These are phyloP conservation scores for Sugiyamaella chiloensis DNA, from an alignment of 805 yeast genomes.

Conservation along the genomic window DNA sequence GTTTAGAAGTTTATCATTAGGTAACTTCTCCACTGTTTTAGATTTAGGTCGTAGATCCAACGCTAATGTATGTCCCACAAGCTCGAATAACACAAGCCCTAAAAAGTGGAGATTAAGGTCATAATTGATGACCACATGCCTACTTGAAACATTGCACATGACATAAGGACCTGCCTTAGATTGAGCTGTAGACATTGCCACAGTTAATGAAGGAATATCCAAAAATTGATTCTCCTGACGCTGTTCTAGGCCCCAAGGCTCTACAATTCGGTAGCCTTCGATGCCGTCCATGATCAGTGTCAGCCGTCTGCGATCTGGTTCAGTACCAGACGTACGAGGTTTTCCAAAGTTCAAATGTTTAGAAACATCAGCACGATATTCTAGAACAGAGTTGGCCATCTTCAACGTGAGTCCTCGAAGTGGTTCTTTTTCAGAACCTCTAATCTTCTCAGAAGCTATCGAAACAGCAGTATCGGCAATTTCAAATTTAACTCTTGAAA, in stretches of 20 bases:
- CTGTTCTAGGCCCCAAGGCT: conserved; percentile 25
- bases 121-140: conserved; percentile 25
- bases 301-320: conserved; percentile 17
- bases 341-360: not conserved
- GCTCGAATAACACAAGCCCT: conserved; percentile 43
- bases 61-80: conserved; percentile 42
- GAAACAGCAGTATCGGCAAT: conserved; percentile 28
- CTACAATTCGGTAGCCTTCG: conserved; percentile 22
- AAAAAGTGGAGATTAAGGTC: conserved; percentile 43
- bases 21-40: not conserved
- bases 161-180: conserved; percentile 11
- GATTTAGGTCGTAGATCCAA: conserved; percentile 9
- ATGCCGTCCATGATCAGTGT: conserved; percentile 19
- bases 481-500: conserved; percentile 28
- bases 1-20: not conserved
- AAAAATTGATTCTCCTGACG: conserved; percentile 23
- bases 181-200: conserved; percentile 23
- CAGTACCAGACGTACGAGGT: not conserved
- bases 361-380: conserved; percentile 17
- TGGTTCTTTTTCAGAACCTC: conserved; percentile 13
- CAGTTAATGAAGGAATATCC: conserved; percentile 27
- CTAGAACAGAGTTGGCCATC: conserved; percentile 20
- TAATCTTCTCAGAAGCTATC: conserved; percentile 20
- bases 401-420: conserved; percentile 24
- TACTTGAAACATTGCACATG: conserved; percentile 24